These are phyloP conservation scores for Cyclotella sp. DNA, from an alignment of 108 stramenopile genomes.

Conservation along the genomic window DNA sequence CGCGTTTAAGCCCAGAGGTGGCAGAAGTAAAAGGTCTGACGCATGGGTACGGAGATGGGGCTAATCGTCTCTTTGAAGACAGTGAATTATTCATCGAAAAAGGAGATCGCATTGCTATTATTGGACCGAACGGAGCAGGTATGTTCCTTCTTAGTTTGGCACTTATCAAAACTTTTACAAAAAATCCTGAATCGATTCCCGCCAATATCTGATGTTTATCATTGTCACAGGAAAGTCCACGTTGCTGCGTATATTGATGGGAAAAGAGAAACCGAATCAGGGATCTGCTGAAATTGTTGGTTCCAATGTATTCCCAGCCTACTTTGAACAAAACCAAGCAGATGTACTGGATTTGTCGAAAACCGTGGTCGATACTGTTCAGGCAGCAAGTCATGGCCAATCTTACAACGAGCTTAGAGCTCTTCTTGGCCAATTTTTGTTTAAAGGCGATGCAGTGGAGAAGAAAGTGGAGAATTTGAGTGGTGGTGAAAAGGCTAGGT, in stretches of 20 bases:
- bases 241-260: conserved; percentile 84
- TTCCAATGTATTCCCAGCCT: conserved; percentile 80
- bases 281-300: conserved; percentile 79
- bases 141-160: background rate
- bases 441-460: conserved; percentile 94
- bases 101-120: conserved; percentile 93
- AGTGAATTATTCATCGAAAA: conserved; percentile 81
- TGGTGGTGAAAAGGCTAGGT: conserved; percentile 96
- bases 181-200: background rate
- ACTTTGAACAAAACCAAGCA: conserved; percentile 97
- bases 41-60: conserved; percentile 86
- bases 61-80: conserved; percentile 87
- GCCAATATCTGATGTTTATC: conserved; percentile 22
- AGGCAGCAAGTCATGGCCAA: conserved; percentile 74
- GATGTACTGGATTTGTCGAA: conserved; percentile 90
- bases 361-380: conserved; percentile 89
- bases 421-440: conserved; percentile 93
- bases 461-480: conserved; percentile 90
- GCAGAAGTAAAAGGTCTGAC: conserved; percentile 77
- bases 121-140: conserved; percentile 80
- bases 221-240: conserved; percentile 80
- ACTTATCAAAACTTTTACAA: background rate
- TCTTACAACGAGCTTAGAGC: conserved; percentile 94
- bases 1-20: conserved; percentile 89
- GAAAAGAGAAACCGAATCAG: conserved; percentile 76